These are phyloP conservation scores for Iberis pinnata DNA, from an alignment of 345 rosid species.

Conservation along the genomic window DNA sequence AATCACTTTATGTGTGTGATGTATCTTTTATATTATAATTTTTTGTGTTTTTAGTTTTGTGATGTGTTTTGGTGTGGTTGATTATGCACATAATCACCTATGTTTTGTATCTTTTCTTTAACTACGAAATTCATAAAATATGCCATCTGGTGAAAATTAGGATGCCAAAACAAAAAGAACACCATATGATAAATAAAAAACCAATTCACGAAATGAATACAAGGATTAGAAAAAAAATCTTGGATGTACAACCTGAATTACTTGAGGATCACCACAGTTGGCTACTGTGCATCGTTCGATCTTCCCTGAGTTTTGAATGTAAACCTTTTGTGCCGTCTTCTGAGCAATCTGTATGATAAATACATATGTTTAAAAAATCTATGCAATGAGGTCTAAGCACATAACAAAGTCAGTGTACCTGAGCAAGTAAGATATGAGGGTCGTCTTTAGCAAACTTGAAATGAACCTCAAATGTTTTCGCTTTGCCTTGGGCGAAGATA, in stretches of 20 bases:
- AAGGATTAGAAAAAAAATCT: too few relatives aligned
- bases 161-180: too few relatives aligned
- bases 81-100: too few relatives aligned
- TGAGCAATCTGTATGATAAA: constrained; percentile 54
- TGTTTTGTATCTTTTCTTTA: too few relatives aligned
- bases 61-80: neutral
- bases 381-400: too few relatives aligned
- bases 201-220: too few relatives aligned
- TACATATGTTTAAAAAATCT: too few relatives aligned
- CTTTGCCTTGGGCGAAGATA: constrained; percentile 34
- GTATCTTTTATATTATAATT: too few relatives aligned
- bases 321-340: constrained; percentile 74
- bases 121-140: too few relatives aligned
- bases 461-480: constrained; percentile 58
- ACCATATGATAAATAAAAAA: too few relatives aligned
- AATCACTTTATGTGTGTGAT: neutral
- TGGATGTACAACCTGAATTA: too few relatives aligned
- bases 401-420: constrained; percentile 46
- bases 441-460: constrained; percentile 49
- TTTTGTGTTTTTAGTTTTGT: neutral
- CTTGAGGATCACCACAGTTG: constrained; percentile 58
- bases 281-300: constrained; percentile 56
- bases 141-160: too few relatives aligned
- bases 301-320: constrained; percentile 71
- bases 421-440: constrained; percentile 78